Evolutionary conservation across 768 basidiomycete genomes (phyloP).

Genomic region (Pleurotus tuoliensis): DNA sequence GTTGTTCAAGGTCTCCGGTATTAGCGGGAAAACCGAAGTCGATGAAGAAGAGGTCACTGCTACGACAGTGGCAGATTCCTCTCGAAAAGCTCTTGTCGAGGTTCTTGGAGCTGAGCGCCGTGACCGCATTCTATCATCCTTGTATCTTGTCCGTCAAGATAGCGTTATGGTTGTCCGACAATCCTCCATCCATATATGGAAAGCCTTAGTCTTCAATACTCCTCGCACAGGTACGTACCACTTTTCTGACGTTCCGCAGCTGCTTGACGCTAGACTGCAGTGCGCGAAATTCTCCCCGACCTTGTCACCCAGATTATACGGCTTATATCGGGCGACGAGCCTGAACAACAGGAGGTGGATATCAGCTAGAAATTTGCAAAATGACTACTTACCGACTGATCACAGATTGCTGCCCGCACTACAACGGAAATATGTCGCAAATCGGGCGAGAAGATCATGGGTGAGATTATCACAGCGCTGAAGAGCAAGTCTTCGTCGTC

Average conservation of each 20-base stretch:
- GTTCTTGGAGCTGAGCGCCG: constrained; percentile 85
- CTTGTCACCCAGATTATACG: constrained; percentile 75
- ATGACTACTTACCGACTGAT: too few species aligned
- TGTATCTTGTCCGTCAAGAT: constrained; percentile 94
- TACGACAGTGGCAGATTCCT: constrained; percentile 65
- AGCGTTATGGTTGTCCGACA: constrained; percentile 85
- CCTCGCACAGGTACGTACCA: constrained; percentile 70
- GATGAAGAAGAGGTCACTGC: constrained; percentile 71
- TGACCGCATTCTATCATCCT: constrained; percentile 84
- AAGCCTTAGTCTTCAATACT: constrained; percentile 93
- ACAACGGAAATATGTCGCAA: constrained; percentile 89
- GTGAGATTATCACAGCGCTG: constrained; percentile 78
- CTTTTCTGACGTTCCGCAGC: background rate
- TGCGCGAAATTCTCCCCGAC: constrained; percentile 86
- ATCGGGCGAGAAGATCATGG: constrained; percentile 88
- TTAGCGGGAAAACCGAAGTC: constrained; percentile 78
- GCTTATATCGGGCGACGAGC: constrained; percentile 73
- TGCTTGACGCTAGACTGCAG: constrained; percentile 29
- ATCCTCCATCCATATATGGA: constrained; percentile 95
- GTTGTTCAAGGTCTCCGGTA: constrained; percentile 94
- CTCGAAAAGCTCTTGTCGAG: constrained; percentile 81
- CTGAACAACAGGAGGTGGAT: constrained; percentile 86
- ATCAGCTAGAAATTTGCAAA: too few species aligned
- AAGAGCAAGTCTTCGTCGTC: constrained; percentile 59
- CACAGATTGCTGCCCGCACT: constrained; percentile 83